A percentile compares a stretch with the other conserved stretches of the same genome.
Evolutionary conservation across 805 yeast genomes (phyloP).

Genomic region (Ogataea paradorogensis): DNA sequence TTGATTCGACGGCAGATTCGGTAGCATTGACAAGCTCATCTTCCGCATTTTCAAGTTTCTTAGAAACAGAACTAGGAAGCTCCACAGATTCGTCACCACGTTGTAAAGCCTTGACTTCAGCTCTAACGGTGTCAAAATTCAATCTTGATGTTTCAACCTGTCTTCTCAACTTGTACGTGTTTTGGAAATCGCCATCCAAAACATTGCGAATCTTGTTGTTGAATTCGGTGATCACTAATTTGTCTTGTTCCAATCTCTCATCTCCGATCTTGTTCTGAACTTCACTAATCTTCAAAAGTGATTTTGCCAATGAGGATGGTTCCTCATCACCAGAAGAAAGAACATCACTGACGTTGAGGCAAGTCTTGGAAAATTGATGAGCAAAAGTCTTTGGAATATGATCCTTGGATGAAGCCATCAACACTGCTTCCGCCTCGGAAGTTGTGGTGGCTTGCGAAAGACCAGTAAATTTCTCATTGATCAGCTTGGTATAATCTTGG

Average conservation of each 20-base stretch:
- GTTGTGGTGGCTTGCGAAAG: constrained; percentile 63
- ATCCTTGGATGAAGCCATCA: constrained; percentile 36
- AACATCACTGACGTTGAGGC: constrained; percentile 47
- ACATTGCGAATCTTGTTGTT: constrained; percentile 52
- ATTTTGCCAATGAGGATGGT: constrained; percentile 49
- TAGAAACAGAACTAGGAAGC: constrained; percentile 49
- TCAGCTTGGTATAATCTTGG: constrained; percentile 55
- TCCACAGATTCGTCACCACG: constrained; percentile 38
- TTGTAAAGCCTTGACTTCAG: constrained; percentile 44
- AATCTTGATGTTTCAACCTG: constrained; percentile 68
- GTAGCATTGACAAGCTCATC: constrained; percentile 81
- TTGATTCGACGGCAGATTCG: constrained; percentile 71
- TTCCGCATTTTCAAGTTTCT: constrained; percentile 56
- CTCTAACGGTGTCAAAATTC: constrained; percentile 66
- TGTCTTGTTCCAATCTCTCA: constrained; percentile 69
- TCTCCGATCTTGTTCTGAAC: constrained; percentile 62
- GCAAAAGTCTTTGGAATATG: constrained; percentile 66
- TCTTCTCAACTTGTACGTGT: constrained; percentile 58
- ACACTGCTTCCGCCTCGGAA: constrained; percentile 60
- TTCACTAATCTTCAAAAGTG: constrained; percentile 52
- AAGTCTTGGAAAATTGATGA: constrained; percentile 63
- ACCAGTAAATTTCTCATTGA: constrained; percentile 54
- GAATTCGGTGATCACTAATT: constrained; percentile 55
- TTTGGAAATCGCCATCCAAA: constrained; percentile 56
- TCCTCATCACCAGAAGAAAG: constrained; percentile 36